Conservation (phyloP, 2,329 filamentous ascomycete species). For the Botrytis deweyae region DNA sequence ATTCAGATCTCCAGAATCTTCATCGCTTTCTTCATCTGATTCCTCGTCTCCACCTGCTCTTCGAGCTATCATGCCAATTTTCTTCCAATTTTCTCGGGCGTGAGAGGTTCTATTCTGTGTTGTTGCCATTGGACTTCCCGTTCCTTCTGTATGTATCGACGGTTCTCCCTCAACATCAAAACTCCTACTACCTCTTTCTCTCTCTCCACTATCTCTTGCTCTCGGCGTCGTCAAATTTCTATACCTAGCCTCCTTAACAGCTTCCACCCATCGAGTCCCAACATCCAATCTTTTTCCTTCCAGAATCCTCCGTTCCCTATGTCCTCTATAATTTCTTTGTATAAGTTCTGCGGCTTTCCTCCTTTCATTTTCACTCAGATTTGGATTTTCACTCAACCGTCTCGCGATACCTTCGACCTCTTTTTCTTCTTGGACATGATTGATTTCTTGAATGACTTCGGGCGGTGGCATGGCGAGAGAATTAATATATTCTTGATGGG, state of each 20-base stretch:
- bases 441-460: constrained; percentile 50
- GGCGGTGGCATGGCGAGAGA: constrained; percentile 32
- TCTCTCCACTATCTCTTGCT: constrained; percentile 31
- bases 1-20: constrained; percentile 30
- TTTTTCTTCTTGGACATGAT: constrained; percentile 47
- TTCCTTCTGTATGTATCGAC: constrained; percentile 24
- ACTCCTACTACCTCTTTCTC: constrained; percentile 19
- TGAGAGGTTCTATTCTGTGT: constrained; percentile 15
- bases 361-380: constrained; percentile 42
- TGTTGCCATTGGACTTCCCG: background rate
- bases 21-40: constrained; percentile 29
- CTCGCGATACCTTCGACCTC: constrained; percentile 34
- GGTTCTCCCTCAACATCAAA: constrained; percentile 32
- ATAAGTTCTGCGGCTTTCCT: constrained; percentile 56
- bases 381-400: constrained; percentile 35
- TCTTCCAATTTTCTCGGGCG: constrained; percentile 73
- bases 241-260: constrained; percentile 57
- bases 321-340: constrained; percentile 75
- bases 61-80: constrained; percentile 66
- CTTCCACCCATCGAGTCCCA: constrained; percentile 42
- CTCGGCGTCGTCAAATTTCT: constrained; percentile 49
- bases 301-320: constrained; percentile 69
- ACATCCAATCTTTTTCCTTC: constrained; percentile 59
- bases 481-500: constrained; percentile 38
- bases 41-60: constrained; percentile 69